Evolutionary conservation across 352 stramenopile genomes (phyloP).

Genomic region (Pythium phragmitis): DNA sequence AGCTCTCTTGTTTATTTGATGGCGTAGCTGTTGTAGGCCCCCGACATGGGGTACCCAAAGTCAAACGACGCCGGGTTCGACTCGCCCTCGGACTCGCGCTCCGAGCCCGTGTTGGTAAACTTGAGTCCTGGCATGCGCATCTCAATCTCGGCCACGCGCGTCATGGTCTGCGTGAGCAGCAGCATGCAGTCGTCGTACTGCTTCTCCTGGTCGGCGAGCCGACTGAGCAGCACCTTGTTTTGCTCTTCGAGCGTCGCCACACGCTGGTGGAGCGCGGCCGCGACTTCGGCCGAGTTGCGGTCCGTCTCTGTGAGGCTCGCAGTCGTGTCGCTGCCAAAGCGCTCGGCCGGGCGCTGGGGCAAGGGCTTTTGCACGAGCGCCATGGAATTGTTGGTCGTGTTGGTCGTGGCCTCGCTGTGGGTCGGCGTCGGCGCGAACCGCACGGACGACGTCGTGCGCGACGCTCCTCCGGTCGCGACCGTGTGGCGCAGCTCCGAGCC

Average conservation of each 20-base stretch:
- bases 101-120: constrained; percentile 17
- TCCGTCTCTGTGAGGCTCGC: constrained; percentile 58
- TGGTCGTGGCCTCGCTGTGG: background rate
- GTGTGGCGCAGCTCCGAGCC: constrained; percentile 24
- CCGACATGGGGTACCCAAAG: constrained; percentile 26
- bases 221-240: constrained; percentile 72
- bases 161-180: constrained; percentile 84
- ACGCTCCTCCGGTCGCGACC: constrained; percentile 2
- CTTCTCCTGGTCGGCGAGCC: constrained; percentile 73
- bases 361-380: constrained; percentile 22
- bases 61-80: constrained; percentile 28
- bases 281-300: constrained; percentile 42
- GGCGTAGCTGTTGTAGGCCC: constrained; percentile 17
- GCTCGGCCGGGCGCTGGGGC: constrained; percentile 20
- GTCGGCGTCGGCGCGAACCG: constrained; percentile 17
- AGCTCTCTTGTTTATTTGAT: constrained; percentile 13
- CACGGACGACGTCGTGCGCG: constrained; percentile 8
- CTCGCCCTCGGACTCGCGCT: constrained; percentile 24
- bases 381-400: constrained; percentile 1
- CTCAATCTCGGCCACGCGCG: constrained; percentile 80
- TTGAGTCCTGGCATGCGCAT: constrained; percentile 46
- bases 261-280: constrained; percentile 43
- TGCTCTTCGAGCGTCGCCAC: constrained; percentile 63
- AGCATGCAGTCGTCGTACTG: constrained; percentile 88
- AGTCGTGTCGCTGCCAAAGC: constrained; percentile 50